Percentiles rank a stretch among this genome's conserved stretches.
These are phyloP conservation scores for Aeminium ludgeri DNA, from an alignment of 495 filamentous ascomycete genomes.

Conservation along the genomic window DNA sequence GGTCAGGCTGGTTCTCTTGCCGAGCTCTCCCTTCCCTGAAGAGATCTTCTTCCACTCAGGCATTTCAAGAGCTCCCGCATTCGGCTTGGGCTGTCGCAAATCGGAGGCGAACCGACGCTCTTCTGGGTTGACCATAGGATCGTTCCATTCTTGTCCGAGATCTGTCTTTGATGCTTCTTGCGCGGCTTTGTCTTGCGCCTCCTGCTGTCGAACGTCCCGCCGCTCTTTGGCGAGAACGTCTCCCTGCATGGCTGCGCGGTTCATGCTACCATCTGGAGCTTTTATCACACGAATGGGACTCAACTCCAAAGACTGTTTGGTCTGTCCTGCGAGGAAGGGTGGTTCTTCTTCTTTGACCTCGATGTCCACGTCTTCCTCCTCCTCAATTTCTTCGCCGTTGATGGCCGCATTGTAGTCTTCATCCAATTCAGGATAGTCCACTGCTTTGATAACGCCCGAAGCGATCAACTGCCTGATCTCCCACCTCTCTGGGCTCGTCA, in stretches of 20 bases:
- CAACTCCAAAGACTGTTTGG: conserved; percentile 83
- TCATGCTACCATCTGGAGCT: conserved; percentile 88
- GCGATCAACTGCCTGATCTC: conserved; percentile 94
- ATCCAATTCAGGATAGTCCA: conserved; percentile 86
- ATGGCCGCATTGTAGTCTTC: conserved; percentile 83
- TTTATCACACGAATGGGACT: conserved; percentile 94
- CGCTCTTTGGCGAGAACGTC: conserved; percentile 81
- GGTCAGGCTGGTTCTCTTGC: conserved; percentile 73
- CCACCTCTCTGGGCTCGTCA: conserved; percentile 94
- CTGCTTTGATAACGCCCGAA: conserved; percentile 75
- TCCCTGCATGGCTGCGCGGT: conserved; percentile 86
- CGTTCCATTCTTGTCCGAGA: conserved; percentile 83
- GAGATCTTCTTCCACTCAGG: conserved; percentile 89
- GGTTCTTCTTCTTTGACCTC: conserved; percentile 93
- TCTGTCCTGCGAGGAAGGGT: conserved; percentile 89
- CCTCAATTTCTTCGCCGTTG: conserved; percentile 72
- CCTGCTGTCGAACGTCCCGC: conserved; percentile 73
- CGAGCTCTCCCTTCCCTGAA: conserved; percentile 67
- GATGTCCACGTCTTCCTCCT: conserved; percentile 95
- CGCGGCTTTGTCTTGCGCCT: conserved; percentile 66
- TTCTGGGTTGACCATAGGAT: conserved; percentile 80
- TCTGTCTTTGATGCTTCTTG: conserved; percentile 68
- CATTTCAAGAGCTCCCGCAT: conserved; percentile 40
- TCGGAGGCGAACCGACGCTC: conserved; percentile 77
- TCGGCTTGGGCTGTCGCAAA: conserved; percentile 40